These are phyloP conservation scores for Pythium biforme DNA, from an alignment of 352 stramenopile species.

Conservation along the genomic window DNA sequence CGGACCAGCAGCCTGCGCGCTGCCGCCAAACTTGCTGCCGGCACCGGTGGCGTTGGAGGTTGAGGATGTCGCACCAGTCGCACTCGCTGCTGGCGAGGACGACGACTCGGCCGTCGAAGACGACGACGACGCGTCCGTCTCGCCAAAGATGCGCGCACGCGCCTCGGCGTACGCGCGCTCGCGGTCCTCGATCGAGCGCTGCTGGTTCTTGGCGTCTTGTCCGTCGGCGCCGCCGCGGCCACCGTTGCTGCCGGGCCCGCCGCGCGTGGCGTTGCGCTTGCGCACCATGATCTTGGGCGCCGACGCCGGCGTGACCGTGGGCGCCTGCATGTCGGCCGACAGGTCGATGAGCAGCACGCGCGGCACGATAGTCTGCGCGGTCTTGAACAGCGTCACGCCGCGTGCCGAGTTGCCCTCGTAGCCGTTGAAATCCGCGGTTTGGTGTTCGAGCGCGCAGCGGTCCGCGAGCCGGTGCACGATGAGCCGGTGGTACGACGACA, in stretches of 20 bases:
- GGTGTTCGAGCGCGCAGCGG: constrained; percentile 89
- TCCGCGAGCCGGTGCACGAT: constrained; percentile 93
- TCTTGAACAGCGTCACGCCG: constrained; percentile 90
- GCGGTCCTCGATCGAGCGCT: constrained; percentile 88
- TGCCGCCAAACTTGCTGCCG: constrained; percentile 26
- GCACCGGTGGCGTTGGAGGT: too few relatives aligned
- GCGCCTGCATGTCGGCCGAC: constrained; percentile 65
- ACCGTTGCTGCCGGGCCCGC: constrained; percentile 31
- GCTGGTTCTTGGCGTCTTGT: constrained; percentile 38
- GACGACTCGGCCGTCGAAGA: constrained; percentile 14
- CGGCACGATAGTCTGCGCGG: constrained; percentile 69
- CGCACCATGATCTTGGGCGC: constrained; percentile 93
- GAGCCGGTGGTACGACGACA: constrained; percentile 87
- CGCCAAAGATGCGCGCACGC: constrained; percentile 92
- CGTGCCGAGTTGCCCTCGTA: constrained; percentile 69
- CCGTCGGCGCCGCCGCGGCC: constrained; percentile 28
- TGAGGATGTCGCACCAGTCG: too few relatives aligned
- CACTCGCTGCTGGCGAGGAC: constrained; percentile 6
- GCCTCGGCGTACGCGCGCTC: constrained; percentile 94
- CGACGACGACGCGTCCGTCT: constrained; percentile 40
- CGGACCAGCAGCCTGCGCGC: constrained; percentile 48
- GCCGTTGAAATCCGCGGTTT: constrained; percentile 66
- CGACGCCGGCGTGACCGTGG: constrained; percentile 60
- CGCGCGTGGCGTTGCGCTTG: constrained; percentile 44
- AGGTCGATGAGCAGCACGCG: constrained; percentile 88